phyloP scores from a whole-genome alignment of 2,329 filamentous ascomycete genomes.

The Penicillium glabrum region DNA sequence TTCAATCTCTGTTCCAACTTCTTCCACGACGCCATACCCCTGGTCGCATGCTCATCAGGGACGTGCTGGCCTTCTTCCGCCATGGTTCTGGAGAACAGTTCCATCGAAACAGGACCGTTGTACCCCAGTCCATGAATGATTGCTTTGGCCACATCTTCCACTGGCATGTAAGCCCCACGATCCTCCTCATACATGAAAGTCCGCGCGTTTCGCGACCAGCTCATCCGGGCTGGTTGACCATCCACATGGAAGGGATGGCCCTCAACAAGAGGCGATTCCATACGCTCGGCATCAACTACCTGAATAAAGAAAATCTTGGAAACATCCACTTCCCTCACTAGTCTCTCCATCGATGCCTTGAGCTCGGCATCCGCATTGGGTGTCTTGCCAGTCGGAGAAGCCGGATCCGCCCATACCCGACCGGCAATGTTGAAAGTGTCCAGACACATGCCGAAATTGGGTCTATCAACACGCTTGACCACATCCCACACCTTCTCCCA shows the following conservation, averaged over 20 bases:
- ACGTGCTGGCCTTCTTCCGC: slow-evolving; percentile 52
- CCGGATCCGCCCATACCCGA: slow-evolving; percentile 69
- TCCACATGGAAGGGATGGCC: slow-evolving; percentile 60
- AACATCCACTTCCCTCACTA: slow-evolving; percentile 59
- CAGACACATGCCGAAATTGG: slow-evolving; percentile 74
- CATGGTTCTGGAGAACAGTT: slow-evolving; percentile 66
- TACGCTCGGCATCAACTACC: slow-evolving; percentile 69
- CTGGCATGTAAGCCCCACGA: slow-evolving; percentile 66
- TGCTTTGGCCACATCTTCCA: slow-evolving; percentile 59
- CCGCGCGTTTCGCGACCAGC: slow-evolving; percentile 74
- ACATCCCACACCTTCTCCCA: slow-evolving; percentile 74
- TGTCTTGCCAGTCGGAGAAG: slow-evolving; percentile 52
- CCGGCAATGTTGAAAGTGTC: slow-evolving; percentile 79
- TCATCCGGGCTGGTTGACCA: slow-evolving; percentile 66
- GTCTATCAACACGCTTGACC: slow-evolving; percentile 62
- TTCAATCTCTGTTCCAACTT: slow-evolving; percentile 36
- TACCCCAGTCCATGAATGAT: slow-evolving; percentile 59
- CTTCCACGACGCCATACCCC: slow-evolving; percentile 54
- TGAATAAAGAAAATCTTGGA: slow-evolving; percentile 74
- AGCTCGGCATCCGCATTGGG: slow-evolving; percentile 58
- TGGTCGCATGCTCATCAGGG: slow-evolving; percentile 56
- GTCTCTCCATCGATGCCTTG: slow-evolving; percentile 53
- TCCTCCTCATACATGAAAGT: slow-evolving; percentile 66
- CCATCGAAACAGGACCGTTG: slow-evolving; percentile 69
- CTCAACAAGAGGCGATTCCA: slow-evolving; percentile 56